Conservation (phyloP, 805 yeast genomes). For the Allodekkera sacchari region DNA sequence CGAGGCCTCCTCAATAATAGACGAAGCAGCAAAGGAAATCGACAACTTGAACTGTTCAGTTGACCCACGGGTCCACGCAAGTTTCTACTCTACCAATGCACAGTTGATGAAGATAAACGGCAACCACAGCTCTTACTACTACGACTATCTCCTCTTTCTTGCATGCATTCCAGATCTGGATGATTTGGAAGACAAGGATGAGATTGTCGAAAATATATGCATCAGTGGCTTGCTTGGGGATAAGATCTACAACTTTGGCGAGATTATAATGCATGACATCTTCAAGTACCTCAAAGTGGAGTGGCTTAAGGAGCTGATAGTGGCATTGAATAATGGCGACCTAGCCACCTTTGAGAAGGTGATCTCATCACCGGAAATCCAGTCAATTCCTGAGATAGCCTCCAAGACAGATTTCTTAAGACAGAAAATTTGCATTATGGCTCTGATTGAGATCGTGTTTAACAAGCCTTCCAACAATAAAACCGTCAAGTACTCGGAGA, state of each 20-base stretch:
- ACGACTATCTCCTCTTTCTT: slow-evolving; percentile 71
- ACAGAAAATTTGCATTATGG: slow-evolving; percentile 88
- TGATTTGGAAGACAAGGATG: slow-evolving; percentile 29
- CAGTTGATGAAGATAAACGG: slow-evolving; percentile 64
- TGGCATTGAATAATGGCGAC: slow-evolving; percentile 72
- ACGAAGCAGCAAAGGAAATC: slow-evolving; percentile 47
- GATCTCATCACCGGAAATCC: slow-evolving; percentile 10
- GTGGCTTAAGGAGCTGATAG: slow-evolving; percentile 69
- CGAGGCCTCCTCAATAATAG: slow-evolving; percentile 62
- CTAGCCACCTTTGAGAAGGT: slow-evolving; percentile 52
- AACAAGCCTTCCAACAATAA: slow-evolving; percentile 66
- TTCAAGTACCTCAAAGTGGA: slow-evolving; percentile 32
- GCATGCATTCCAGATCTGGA: slow-evolving; percentile 55
- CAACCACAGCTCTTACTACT: slow-evolving; percentile 76
- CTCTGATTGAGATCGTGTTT: slow-evolving; percentile 82
- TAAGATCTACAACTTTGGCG: slow-evolving; percentile 91
- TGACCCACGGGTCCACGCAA: slow-evolving; percentile 65
- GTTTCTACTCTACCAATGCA: slow-evolving; percentile 74
- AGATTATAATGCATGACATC: slow-evolving; percentile 83
- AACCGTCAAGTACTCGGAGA: slow-evolving; percentile 62
- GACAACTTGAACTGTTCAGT: slow-evolving; percentile 44
- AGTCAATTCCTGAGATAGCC: slow-evolving; percentile 29
- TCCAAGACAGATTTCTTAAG: slow-evolving; percentile 58
- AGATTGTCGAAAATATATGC: slow-evolving; percentile 63
- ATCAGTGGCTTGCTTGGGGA: slow-evolving; percentile 87